These are phyloP conservation scores for Fusarium sp. DNA, from an alignment of 2,329 filamentous ascomycete genomes.

Conservation along the genomic window DNA sequence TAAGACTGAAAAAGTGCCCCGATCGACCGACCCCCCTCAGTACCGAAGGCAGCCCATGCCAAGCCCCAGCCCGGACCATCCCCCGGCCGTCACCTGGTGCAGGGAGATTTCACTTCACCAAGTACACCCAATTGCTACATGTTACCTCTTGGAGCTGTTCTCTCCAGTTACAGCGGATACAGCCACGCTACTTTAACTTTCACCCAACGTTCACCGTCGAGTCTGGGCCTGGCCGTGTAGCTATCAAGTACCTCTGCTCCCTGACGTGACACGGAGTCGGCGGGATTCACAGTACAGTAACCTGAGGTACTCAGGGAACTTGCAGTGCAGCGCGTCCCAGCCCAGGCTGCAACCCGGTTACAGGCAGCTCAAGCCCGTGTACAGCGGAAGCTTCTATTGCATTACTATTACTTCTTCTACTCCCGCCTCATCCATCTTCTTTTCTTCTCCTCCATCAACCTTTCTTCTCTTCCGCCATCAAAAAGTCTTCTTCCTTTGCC, in stretches of 20 bases:
- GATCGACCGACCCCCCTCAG: constrained; percentile 40
- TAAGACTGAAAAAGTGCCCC: constrained; percentile 38
- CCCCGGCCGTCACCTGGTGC: constrained; percentile 41
- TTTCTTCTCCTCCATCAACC: constrained; percentile 32
- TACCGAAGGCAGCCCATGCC: constrained; percentile 40
- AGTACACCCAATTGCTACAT: neutral
- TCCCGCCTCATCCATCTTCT: constrained; percentile 30
- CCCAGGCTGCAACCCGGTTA: neutral
- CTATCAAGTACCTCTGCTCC: constrained; percentile 8
- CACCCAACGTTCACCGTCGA: neutral
- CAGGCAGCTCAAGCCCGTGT: constrained; percentile 31
- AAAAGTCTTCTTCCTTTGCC: neutral
- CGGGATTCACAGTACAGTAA: constrained; percentile 5
- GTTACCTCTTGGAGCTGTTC: constrained; percentile 17
- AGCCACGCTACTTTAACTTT: constrained; percentile 17
- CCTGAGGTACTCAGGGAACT: constrained; percentile 17
- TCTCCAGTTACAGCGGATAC: neutral
- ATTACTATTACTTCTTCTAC: constrained; percentile 34
- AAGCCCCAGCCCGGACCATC: constrained; percentile 27
- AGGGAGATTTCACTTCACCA: constrained; percentile 26
- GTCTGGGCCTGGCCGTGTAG: neutral
- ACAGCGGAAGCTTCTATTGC: constrained; percentile 28
- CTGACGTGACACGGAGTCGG: constrained; percentile 14
- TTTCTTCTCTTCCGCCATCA: constrained; percentile 19
- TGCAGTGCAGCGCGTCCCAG: constrained; percentile 8